These are phyloP conservation scores for Epicoccum sorghinum DNA, from an alignment of 2,329 filamentous ascomycete genomes.

Conservation along the genomic window DNA sequence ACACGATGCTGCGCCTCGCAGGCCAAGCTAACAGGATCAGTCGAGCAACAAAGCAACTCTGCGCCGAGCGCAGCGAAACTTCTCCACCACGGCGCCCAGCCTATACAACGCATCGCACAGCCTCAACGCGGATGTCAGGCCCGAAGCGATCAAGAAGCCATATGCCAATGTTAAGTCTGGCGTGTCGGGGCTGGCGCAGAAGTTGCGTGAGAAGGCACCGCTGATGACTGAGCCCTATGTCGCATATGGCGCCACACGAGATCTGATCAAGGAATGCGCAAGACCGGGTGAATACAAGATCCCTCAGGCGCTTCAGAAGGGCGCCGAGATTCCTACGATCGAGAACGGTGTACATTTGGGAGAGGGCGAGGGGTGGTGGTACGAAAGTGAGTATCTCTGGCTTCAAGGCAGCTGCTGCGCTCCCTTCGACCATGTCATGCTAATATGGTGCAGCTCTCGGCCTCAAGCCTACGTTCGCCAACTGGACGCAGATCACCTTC, in stretches of 20 bases:
- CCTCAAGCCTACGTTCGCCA: constrained; percentile 86
- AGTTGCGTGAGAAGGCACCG: constrained; percentile 41
- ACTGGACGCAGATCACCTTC: constrained; percentile 95
- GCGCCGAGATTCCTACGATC: constrained; percentile 71
- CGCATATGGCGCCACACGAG: constrained; percentile 79
- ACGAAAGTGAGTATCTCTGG: constrained; percentile 67
- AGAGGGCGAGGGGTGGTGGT: constrained; percentile 77
- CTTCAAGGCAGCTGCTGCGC: background rate
- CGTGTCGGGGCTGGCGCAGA: constrained; percentile 34
- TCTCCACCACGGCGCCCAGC: constrained; percentile 31
- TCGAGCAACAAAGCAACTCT: constrained; percentile 25
- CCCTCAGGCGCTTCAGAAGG: constrained; percentile 68
- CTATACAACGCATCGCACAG: constrained; percentile 31
- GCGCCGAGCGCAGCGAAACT: constrained; percentile 27
- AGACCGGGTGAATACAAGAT: constrained; percentile 78
- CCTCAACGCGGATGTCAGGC: constrained; percentile 23
- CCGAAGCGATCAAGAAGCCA: constrained; percentile 28
- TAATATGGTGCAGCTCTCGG: constrained; percentile 66
- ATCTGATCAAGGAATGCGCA: constrained; percentile 77
- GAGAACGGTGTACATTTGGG: constrained; percentile 84
- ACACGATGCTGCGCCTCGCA: background rate
- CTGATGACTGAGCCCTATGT: constrained; percentile 69
- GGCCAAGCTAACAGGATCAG: constrained; percentile 28
- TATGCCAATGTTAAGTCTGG: constrained; percentile 18
- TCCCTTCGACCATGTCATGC: background rate